Base-by-base conservation (phyloP, 805 yeast species). In the Lachancea lanzarotensis region DNA sequence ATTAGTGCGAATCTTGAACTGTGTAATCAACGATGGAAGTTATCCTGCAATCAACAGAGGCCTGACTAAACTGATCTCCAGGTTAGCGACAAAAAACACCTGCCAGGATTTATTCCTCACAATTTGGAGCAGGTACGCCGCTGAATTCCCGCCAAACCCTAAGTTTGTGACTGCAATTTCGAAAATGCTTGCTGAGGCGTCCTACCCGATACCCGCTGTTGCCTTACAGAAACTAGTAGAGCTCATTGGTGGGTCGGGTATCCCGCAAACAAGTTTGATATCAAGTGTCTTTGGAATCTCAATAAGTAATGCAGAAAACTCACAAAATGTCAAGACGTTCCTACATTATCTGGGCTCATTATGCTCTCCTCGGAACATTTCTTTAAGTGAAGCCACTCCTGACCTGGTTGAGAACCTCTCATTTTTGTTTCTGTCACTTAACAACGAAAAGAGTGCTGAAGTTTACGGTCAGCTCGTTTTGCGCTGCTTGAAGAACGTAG, bases 331-430 rank as follows among this genome's bases (percentile, higher is more conserved):
- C 8, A 20, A 17, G 22, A 13, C 16, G 3, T 40, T 40, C 25
- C 25, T 40, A n/a, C 32, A 15, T 11, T 7, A 9, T 12, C n/a
- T 40, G 15, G 37, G 43, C 15, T n/a, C 31, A 2, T 13, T 11
- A 18, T 36, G 18, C n/a, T 29, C 37, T 7, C 45, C 36, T 2
- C 5, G 15, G 17, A 27, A 34, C 5, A 17, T 41, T 16, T 12
- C 26, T 3, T 13, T 3, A 6, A 26, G 27, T 8, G 18, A 15
- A 8, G 33, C 38, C n/a, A 27, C 18, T 13, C 20, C 27, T 3
- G 17, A 35, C 12, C 31, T 52, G 38, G 26, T 53, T 20, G 57
- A 53, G 19, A 53, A 53, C 33, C 37, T 53, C 7, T 39, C 57
- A 9, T 50, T 44, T 31, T 42, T 53, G 18, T 47, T 46, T 31